These are phyloP conservation scores for Themeda triandra DNA, from an alignment of 176 grass and related monocot species.

Conservation along the genomic window DNA sequence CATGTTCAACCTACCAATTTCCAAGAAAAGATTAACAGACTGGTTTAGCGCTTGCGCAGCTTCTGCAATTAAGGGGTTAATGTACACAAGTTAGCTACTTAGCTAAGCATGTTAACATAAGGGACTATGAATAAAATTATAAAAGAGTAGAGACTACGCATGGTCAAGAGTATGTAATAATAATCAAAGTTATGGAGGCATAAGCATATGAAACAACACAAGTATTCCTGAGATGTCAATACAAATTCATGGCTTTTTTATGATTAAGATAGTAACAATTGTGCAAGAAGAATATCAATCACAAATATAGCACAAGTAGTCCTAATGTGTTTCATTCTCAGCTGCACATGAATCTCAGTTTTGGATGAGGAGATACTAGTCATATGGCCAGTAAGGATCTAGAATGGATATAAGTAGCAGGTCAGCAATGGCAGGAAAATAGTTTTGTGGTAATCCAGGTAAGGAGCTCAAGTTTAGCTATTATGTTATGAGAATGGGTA, in stretches of 20 bases:
- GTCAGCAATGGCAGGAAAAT: neutral
- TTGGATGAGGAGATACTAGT: neutral
- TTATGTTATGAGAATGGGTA: neutral
- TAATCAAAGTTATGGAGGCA: neutral
- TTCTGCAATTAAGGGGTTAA: conserved; percentile 46
- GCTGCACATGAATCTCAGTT: neutral
- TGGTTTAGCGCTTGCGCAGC: conserved; percentile 77
- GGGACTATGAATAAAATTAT: neutral
- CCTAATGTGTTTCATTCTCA: neutral
- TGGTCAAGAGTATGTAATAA: neutral
- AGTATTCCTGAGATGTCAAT: neutral
- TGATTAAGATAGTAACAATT: neutral
- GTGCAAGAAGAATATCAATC: neutral
- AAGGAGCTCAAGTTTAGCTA: neutral
- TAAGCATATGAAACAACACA: neutral
- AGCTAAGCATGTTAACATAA: neutral
- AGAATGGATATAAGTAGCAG: neutral
- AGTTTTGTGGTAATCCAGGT: neutral
- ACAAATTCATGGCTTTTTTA: neutral
- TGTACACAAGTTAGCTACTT: neutral
- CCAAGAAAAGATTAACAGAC: conserved; percentile 88
- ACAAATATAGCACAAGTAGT: neutral
- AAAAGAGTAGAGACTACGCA: neutral
- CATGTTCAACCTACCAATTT: conserved; percentile 98
- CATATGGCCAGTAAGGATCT: neutral